A percentile compares a stretch with the other conserved stretches of the same genome.
Conservation (phyloP, 371 early-diverging fungal species). For the Lichtheimia ramosa region DNA sequence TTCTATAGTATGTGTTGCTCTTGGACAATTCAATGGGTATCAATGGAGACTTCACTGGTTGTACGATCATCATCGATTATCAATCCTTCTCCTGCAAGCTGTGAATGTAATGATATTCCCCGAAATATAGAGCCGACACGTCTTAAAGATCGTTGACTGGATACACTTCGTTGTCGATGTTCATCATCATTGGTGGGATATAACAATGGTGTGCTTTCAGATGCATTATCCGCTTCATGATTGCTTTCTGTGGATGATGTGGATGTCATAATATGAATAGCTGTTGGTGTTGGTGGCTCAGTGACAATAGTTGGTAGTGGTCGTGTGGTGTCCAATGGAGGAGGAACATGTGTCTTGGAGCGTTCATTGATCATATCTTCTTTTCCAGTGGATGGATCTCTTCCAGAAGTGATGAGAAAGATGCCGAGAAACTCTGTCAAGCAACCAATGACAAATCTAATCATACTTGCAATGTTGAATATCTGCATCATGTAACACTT, state of each 20-base stretch:
- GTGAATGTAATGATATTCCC: constrained; percentile 18
- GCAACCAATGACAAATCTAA: constrained; percentile 58
- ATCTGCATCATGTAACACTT: not conserved
- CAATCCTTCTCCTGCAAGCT: constrained; percentile 10
- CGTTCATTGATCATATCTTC: not conserved
- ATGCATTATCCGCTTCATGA: not conserved
- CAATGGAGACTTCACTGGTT: not conserved
- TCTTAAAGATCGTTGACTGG: constrained; percentile 4
- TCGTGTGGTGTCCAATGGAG: no score
- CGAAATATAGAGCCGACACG: constrained; percentile 8
- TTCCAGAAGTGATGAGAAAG: constrained; percentile 66
- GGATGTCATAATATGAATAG: not conserved
- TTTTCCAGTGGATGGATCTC: not conserved
- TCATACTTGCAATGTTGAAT: not conserved
- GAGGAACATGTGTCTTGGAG: no score
- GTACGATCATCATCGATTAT: constrained; percentile 9
- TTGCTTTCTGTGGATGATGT: not conserved
- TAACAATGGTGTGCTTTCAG: constrained; percentile 8
- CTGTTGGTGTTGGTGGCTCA: not conserved
- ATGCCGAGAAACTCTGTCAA: constrained; percentile 73
- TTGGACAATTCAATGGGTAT: not conserved
- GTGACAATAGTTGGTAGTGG: no score
- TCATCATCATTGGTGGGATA: constrained; percentile 1
- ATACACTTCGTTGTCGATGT: constrained; percentile 7
- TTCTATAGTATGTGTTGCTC: not conserved